Evolutionary conservation across 805 yeast species (phyloP).

Genomic region (Scheffersomyces amazonensis): DNA sequence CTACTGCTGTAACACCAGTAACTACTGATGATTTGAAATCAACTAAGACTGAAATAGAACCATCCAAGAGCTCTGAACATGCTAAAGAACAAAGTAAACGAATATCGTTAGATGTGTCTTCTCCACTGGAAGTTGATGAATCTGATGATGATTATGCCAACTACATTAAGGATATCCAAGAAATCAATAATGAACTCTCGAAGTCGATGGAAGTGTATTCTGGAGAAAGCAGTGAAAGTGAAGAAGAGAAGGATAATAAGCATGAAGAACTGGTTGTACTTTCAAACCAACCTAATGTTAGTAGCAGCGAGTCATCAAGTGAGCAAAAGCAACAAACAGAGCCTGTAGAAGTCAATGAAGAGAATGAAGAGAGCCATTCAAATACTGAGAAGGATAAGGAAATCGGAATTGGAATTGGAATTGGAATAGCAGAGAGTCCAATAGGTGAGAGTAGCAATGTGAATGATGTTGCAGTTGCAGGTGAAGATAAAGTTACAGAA

Average conservation of each 20-base stretch:
- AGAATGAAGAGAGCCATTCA: too few relatives aligned
- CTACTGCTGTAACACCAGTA: background rate
- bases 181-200: conserved; percentile 9
- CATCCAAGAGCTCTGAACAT: background rate
- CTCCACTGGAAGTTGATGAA: background rate
- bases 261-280: too few relatives aligned
- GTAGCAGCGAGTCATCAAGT: too few relatives aligned
- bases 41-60: background rate
- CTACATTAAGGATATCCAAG: conserved; percentile 16
- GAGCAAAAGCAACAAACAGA: too few relatives aligned
- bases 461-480: background rate
- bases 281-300: too few relatives aligned
- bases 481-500: background rate
- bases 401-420: too few relatives aligned
- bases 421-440: too few relatives aligned
- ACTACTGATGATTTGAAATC: background rate
- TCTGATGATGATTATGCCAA: conserved; percentile 6
- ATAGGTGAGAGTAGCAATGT: too few relatives aligned
- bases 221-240: conserved; percentile 1
- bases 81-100: background rate
- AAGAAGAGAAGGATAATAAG: conserved; percentile 2
- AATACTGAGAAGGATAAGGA: too few relatives aligned
- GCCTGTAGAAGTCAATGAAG: too few relatives aligned
- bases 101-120: background rate
- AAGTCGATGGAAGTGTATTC: background rate